Evolutionary conservation across 805 yeast species (phyloP).

Genomic region (Komagataella phaffii): DNA sequence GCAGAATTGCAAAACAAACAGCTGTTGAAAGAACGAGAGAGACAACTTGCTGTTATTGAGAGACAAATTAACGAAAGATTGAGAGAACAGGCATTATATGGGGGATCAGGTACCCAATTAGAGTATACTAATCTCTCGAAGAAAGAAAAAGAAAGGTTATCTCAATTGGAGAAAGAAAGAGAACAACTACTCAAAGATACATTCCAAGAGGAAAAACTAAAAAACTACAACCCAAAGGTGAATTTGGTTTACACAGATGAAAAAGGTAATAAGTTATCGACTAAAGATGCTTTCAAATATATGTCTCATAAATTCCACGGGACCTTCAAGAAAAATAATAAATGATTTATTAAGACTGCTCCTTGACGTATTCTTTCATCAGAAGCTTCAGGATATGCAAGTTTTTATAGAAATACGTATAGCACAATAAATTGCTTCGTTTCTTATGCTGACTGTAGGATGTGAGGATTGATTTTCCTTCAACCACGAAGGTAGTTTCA

Average conservation of each 20-base stretch:
- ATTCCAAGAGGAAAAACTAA: slow-evolving; percentile 8
- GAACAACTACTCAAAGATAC: slow-evolving; percentile 2
- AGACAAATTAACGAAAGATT: slow-evolving; percentile 2
- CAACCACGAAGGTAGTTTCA: not conserved
- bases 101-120: not conserved
- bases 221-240: slow-evolving; percentile 32
- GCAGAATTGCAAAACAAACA: slow-evolving; percentile 7
- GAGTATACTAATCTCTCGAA: not conserved
- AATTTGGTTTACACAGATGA: slow-evolving; percentile 50
- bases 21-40: not conserved
- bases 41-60: not conserved
- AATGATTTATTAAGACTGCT: not conserved
- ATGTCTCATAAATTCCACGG: slow-evolving; percentile 76
- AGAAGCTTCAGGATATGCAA: not conserved
- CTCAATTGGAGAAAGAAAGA: slow-evolving; percentile 1
- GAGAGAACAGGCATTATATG: not conserved
- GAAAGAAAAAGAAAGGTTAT: slow-evolving; percentile 1
- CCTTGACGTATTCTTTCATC: not conserved
- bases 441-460: not conserved
- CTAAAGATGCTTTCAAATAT: slow-evolving; percentile 66
- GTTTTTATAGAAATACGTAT: not conserved
- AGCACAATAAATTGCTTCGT: not conserved
- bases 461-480: not conserved
- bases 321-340: slow-evolving; percentile 1
- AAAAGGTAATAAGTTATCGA: slow-evolving; percentile 39